Conservation (phyloP, 768 basidiomycete genomes). For the Tephrocybe sp. region DNA sequence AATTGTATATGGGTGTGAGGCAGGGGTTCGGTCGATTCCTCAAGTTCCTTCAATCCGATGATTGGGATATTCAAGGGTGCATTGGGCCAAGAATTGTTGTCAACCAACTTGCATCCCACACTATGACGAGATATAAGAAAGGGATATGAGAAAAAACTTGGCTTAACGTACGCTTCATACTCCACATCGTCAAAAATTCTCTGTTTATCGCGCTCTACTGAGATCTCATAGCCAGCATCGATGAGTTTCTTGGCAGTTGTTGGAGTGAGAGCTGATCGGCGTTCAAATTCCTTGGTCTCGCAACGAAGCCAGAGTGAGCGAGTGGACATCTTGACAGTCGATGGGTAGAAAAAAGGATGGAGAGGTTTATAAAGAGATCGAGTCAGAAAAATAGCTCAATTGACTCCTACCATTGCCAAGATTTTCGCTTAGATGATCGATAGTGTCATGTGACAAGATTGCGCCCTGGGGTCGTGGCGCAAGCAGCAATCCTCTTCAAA, state of each 20-base stretch:
- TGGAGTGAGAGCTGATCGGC: constrained; percentile 89
- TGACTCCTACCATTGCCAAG: no score
- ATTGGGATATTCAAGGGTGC: constrained; percentile 77
- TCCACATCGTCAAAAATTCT: constrained; percentile 93
- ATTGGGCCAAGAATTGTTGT: constrained; percentile 84
- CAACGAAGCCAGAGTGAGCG: constrained; percentile 87
- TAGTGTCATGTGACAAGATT: no score
- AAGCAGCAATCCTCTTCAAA: no score
- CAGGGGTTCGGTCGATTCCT: constrained; percentile 75
- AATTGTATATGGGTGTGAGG: constrained; percentile 97
- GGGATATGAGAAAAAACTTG: background rate
- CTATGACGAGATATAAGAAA: constrained; percentile 39
- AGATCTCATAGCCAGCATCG: constrained; percentile 85
- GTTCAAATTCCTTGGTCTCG: constrained; percentile 95
- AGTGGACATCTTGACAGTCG: constrained; percentile 41
- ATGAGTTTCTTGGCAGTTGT: constrained; percentile 86
- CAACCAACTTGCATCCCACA: constrained; percentile 85
- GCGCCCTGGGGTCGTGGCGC: no score
- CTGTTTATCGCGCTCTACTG: constrained; percentile 90
- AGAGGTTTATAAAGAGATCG: background rate
- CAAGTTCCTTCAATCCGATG: constrained; percentile 96
- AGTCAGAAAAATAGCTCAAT: background rate
- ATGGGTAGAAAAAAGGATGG: background rate
- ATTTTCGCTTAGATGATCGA: no score
- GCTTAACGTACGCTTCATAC: constrained; percentile 77